Percentiles rank a stretch among this genome's conserved stretches.
Evolutionary conservation across 169 alveolate species (phyloP).

Genomic region (Cryptosporidium parvum): DNA sequence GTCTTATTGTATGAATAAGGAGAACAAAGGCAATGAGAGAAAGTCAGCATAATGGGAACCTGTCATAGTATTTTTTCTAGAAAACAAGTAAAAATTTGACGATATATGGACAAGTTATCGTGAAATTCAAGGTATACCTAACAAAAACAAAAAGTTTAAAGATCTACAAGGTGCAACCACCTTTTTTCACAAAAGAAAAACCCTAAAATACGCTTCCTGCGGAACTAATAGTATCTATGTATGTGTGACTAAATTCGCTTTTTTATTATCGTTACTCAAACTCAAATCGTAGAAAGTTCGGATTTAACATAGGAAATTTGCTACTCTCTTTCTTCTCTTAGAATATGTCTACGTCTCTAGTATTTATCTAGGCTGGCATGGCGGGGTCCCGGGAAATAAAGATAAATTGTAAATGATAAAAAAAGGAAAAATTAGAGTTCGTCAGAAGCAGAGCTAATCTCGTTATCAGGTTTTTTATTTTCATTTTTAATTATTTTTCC

Average conservation of each 20-base stretch:
- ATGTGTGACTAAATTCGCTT: slow-evolving; percentile 43
- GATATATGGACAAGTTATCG: not conserved
- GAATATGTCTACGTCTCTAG: not conserved
- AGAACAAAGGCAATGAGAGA: not conserved
- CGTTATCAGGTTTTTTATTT: not conserved
- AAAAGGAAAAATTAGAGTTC: slow-evolving; percentile 20
- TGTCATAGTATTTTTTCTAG: not conserved
- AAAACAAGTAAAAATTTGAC: not conserved
- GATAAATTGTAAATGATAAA: not conserved
- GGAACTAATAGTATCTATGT: slow-evolving; percentile 20
- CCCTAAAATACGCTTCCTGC: slow-evolving; percentile 6
- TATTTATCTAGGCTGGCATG: not conserved
- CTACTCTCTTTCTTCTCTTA: slow-evolving; percentile 58
- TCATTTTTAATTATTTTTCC: slow-evolving; percentile 22
- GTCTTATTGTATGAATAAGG: not conserved
- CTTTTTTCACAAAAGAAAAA: slow-evolving; percentile 28
- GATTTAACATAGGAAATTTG: slow-evolving; percentile 20
- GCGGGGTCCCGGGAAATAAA: not conserved
- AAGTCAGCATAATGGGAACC: not conserved
- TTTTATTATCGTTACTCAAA: not conserved
- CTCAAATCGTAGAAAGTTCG: slow-evolving; percentile 22
- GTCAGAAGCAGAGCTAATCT: not conserved
- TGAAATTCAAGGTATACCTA: not conserved
- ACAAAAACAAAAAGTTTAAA: not conserved
- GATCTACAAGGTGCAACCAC: slow-evolving; percentile 48